These are phyloP conservation scores for Apiosordaria backusii DNA, from an alignment of 495 filamentous ascomycete species.

Conservation along the genomic window DNA sequence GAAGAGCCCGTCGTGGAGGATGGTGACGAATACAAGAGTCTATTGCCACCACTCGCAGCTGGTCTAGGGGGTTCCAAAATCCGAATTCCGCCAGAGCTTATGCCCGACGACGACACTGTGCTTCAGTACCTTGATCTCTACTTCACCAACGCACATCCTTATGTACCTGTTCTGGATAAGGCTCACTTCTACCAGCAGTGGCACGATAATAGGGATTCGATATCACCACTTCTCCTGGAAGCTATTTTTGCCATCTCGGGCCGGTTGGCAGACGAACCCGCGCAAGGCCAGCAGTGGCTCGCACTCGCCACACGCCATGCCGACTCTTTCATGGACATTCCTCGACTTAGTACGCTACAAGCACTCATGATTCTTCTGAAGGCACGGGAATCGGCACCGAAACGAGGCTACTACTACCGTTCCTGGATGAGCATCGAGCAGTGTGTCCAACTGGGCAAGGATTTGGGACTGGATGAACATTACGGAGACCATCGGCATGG, in stretches of 20 bases:
- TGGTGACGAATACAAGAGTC: slow-evolving; percentile 58
- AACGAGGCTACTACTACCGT: slow-evolving; percentile 92
- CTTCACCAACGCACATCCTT: slow-evolving; percentile 90
- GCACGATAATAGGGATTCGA: slow-evolving; percentile 76
- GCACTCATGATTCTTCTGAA: slow-evolving; percentile 85
- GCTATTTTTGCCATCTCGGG: slow-evolving; percentile 94
- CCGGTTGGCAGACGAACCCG: slow-evolving; percentile 74
- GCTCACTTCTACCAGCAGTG: slow-evolving; percentile 86
- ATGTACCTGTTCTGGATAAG: slow-evolving; percentile 90
- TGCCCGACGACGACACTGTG: slow-evolving; percentile 83
- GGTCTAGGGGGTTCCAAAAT: slow-evolving; percentile 66
- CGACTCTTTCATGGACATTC: slow-evolving; percentile 93
- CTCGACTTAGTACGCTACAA: slow-evolving; percentile 89
- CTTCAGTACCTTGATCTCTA: slow-evolving; percentile 88
- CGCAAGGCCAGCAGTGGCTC: slow-evolving; percentile 89
- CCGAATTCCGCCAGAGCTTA: slow-evolving; percentile 87
- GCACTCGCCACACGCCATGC: slow-evolving; percentile 89
- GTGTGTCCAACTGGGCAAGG: slow-evolving; percentile 87
- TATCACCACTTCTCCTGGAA: slow-evolving; percentile 89
- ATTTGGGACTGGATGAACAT: slow-evolving; percentile 89
- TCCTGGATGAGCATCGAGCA: slow-evolving; percentile 98
- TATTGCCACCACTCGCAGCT: slow-evolving; percentile 61
- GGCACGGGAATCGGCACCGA: slow-evolving; percentile 84
- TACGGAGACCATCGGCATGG: slow-evolving; percentile 69
- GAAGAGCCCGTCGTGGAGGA: slow-evolving; percentile 79